These are phyloP conservation scores for Ostreobium quekettii DNA, from an alignment of 139 green algal species.

Conservation along the genomic window DNA sequence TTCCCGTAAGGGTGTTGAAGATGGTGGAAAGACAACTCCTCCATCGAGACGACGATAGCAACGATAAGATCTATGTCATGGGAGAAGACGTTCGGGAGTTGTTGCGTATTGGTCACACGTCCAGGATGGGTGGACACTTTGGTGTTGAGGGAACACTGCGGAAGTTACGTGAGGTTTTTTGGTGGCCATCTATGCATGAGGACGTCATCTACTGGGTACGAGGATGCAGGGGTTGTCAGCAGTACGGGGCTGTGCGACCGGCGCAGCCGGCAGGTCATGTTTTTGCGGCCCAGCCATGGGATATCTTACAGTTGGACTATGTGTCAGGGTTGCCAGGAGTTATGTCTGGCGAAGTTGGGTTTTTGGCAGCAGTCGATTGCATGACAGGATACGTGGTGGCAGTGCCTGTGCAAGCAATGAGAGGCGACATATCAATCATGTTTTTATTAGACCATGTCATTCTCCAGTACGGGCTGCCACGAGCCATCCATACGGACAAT, in stretches of 20 bases:
- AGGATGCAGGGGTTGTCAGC: not conserved
- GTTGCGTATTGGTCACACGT: no score
- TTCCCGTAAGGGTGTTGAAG: no score
- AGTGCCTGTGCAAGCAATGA: not conserved
- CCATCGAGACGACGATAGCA: no score
- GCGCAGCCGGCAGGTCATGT: not conserved
- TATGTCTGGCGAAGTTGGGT: not conserved
- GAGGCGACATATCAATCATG: not conserved
- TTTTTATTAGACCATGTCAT: not conserved
- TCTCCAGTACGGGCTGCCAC: not conserved
- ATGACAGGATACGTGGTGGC: not conserved
- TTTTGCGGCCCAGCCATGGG: not conserved
- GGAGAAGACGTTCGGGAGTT: no score
- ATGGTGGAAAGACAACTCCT: no score
- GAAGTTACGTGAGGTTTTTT: not conserved
- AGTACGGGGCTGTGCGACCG: not conserved
- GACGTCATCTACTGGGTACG: not conserved
- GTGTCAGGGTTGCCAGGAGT: not conserved
- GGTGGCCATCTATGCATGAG: not conserved
- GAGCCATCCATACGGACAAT: conserved; percentile 4
- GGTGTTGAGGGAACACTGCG: not conserved
- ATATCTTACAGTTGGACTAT: not conserved
- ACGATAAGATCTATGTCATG: no score
- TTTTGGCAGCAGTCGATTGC: not conserved
- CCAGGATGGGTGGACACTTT: no score